Conservation (phyloP, 305 asterid genomes). For the Ilex paraguariensis region DNA sequence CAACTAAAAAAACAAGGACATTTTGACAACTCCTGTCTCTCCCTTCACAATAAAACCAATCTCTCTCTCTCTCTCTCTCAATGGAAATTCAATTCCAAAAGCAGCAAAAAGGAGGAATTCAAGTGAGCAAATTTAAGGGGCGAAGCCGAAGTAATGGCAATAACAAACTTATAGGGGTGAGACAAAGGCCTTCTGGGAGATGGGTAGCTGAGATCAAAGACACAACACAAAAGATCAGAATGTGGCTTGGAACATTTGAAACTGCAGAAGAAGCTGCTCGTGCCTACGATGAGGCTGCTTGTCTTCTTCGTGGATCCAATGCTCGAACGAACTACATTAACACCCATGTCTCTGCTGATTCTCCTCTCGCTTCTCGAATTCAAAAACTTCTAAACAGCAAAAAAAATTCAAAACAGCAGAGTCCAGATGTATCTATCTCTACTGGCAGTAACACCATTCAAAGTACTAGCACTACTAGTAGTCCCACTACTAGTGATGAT, state of each 20-base stretch:
- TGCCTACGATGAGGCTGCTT: constrained; percentile 76
- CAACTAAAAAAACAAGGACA: constrained; percentile 18
- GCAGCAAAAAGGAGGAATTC: constrained; percentile 16
- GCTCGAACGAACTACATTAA: constrained; percentile 22
- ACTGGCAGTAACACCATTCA: not conserved
- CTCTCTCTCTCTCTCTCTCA: not conserved
- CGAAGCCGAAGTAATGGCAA: constrained; percentile 23
- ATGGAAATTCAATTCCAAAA: constrained; percentile 61
- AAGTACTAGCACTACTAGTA: not conserved
- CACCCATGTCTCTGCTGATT: not conserved
- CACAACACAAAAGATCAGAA: constrained; percentile 64
- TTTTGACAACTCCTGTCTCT: constrained; percentile 8
- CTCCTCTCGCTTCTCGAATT: not conserved
- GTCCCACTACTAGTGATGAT: too few species aligned
- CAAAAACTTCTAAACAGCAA: not conserved
- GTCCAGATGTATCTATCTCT: not conserved
- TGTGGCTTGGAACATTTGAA: constrained; percentile 82
- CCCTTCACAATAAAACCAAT: not conserved
- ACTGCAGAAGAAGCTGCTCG: constrained; percentile 69
- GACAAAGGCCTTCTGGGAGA: constrained; percentile 75
- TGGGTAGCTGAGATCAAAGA: constrained; percentile 84
- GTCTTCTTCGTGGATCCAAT: constrained; percentile 61
- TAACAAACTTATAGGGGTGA: constrained; percentile 54
- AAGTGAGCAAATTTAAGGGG: constrained; percentile 31
- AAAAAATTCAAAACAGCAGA: not conserved